Base-by-base conservation (phyloP, 2,329 filamentous ascomycete species). In the Aspergillus spinulosporus region DNA sequence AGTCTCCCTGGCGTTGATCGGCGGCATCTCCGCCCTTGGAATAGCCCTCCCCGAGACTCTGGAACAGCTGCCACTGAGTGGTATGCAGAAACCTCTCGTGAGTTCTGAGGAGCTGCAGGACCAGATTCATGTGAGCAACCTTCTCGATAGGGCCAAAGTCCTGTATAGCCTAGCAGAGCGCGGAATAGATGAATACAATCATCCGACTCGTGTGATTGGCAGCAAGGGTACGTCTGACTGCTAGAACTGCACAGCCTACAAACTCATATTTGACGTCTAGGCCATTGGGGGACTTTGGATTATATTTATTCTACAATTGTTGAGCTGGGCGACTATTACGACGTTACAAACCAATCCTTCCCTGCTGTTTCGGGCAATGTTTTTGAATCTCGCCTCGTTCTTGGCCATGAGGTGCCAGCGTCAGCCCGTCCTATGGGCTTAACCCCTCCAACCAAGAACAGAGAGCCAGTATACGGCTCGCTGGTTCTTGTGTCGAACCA, bases 201-300 rank as follows among this genome's bases (percentile, higher is more conserved):
- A 87, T 64, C 87, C 87, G 1, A 90, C 87, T 1, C 81, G 87
- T 52, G 87, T 89, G 21, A 89, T 90, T 61, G 87, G 87, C 31
- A 88, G 85, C 60, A 67, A 81, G 68, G 85, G 84, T 85, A 72
- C 40, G 56, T 47, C 32, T 34, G 5, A 49, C 32, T 1, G n/a
- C 15, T 32, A 40, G 14, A 14, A 42, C 15, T 34, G 11, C 32
- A n/a, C 15, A 31, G 8, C 12, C 36, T 36, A 3, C 36, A 51
- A n/a, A 48, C 37, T 39, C 26, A 52, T 48, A 47, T 26, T 15
- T 43, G 28, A 28, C 14, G n/a, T n/a, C 8, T 46, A 64, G 86
- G 86, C 21, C 87, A 89, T 65, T 64, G 76, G 26, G 83, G 77
- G 21, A 89, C 87, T 0, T 71, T 89, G 40, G 76, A 83, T 45